Base-by-base conservation (phyloP, 1,284 basidiomycete genomes). In the Tylopilus orsonianus region DNA sequence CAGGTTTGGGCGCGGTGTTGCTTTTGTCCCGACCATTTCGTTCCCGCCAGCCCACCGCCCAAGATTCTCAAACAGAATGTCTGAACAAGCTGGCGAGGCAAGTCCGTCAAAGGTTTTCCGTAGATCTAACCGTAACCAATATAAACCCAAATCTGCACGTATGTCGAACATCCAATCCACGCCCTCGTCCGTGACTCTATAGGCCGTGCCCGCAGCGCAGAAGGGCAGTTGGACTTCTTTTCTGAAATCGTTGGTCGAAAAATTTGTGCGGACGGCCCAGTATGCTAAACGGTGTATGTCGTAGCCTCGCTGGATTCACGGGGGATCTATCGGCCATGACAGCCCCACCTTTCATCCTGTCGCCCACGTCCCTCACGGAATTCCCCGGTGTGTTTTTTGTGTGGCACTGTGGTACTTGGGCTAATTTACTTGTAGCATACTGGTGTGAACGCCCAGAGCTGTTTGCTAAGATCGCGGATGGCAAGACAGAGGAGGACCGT, bases 251-350 rank as follows among this genome's bases (percentile, higher is more conserved):
- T 90, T 59, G 46, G 81, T 77, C 26, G 35, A 49, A 39, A n/a
- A 2, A 39, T 4, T 2, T 43, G 5, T 52, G 2, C 18, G 13
- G 29, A 4, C 8, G 5, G 27, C 40, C 13, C 30, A 23, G 8
- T 8, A 14, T 40, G 9, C 58, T 67, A n/a, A 63, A 46, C 4
- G 3, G 1, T 37, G 18, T 18, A 10, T 48, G 24, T 18, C 41
- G 29, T 54, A 90, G 87, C 49, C 83, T 94, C 56, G 83, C 90
- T 36, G 84, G 84, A 44, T 84, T 93, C 66, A 91, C 90, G 2
- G 95, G 95, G 50, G 96, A 99, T 73, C 78, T 99, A 44, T 96
- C 90, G 2, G 85, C 87, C 5, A 77, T 99, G 74, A 98, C 96
- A 0, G 96, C 95, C 0, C 96, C 96, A n/a, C 86, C 87, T 1